Evolutionary conservation across 768 basidiomycete genomes (phyloP), one percentile per base, ranked within the genome.

Genomic region (Naematelia aurantialba): DNA sequence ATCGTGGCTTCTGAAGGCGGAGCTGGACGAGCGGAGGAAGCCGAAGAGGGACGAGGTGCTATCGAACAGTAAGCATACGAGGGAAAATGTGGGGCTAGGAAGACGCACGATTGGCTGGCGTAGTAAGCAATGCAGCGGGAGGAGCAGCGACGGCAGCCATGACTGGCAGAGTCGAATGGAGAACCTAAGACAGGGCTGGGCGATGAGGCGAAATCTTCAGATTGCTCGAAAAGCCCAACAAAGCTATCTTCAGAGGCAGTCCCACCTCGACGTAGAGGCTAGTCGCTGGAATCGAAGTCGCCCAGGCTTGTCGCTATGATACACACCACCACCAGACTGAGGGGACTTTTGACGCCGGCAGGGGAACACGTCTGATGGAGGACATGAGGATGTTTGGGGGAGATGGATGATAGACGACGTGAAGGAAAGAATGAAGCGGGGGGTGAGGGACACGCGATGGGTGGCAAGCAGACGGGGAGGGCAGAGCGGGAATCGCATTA

Each of bases 141-240:
- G 70, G 62, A 31, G 45, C 60, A 30, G 69, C 69, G 27, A 67
- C 61, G 26, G 70, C 70, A 44, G 70, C 65, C 70, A 72, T 70
- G 19, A n/a, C n/a, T n/a, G n/a, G n/a, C n/a, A n/a, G n/a, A n/a
- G n/a, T n/a, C n/a, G n/a, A n/a, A n/a, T n/a, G n/a, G n/a, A n/a
- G n/a, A n/a, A n/a, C n/a, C n/a, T n/a, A n/a, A n/a, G n/a, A n/a
- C n/a, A n/a, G n/a, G n/a, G n/a, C n/a, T n/a, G n/a, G n/a, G n/a
- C n/a, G n/a, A n/a, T n/a, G n/a, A n/a, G n/a, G n/a, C n/a, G n/a
- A n/a, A n/a, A n/a, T n/a, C n/a, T n/a, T n/a, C n/a, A n/a, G n/a
- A n/a, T n/a, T n/a, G n/a, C n/a, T n/a, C n/a, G n/a, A n/a, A n/a
- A n/a, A n/a, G n/a, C n/a, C n/a, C n/a, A n/a, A n/a, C n/a, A n/a